These are phyloP conservation scores for Bryoglossum gracile DNA, from an alignment of 495 filamentous ascomycete genomes.

Conservation along the genomic window DNA sequence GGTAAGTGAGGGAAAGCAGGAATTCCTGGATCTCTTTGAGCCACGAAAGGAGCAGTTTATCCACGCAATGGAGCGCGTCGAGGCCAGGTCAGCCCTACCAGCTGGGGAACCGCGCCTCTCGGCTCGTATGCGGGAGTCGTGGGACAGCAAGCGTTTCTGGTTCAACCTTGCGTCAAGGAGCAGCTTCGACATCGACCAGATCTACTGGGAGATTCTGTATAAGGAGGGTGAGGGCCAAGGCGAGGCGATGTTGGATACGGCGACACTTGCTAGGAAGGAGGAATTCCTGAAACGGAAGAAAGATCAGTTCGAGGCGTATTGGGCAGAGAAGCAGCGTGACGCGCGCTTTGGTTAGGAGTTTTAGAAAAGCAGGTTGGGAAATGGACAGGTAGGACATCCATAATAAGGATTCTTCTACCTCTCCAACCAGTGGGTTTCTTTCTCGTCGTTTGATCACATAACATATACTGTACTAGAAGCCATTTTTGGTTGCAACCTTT, in stretches of 20 bases:
- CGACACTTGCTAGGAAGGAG: conserved; percentile 13
- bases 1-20: conserved; percentile 12
- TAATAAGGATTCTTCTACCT: no score
- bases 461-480: no score
- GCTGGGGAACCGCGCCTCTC: conserved; percentile 26
- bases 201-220: conserved; percentile 32
- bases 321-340: conserved; percentile 16
- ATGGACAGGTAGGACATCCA: no score
- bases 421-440: no score
- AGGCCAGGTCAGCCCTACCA: conserved; percentile 13
- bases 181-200: conserved; percentile 33
- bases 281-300: conserved; percentile 17
- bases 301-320: conserved; percentile 18
- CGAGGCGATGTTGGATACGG: conserved; percentile 12
- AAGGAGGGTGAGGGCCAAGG: conserved; percentile 18
- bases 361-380: no score
- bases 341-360: conserved; percentile 14
- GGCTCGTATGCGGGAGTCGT: conserved; percentile 34
- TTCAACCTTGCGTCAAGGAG: conserved; percentile 35
- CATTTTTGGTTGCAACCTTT: no score
- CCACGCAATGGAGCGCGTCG: conserved; percentile 19
- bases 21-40: conserved; percentile 18
- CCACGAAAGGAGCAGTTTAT: conserved; percentile 26
- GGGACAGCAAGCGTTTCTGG: conserved; percentile 34
- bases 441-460: no score